Conservation (phyloP, 2,329 filamentous ascomycete species). For the Arthrobotrys iridis region DNA sequence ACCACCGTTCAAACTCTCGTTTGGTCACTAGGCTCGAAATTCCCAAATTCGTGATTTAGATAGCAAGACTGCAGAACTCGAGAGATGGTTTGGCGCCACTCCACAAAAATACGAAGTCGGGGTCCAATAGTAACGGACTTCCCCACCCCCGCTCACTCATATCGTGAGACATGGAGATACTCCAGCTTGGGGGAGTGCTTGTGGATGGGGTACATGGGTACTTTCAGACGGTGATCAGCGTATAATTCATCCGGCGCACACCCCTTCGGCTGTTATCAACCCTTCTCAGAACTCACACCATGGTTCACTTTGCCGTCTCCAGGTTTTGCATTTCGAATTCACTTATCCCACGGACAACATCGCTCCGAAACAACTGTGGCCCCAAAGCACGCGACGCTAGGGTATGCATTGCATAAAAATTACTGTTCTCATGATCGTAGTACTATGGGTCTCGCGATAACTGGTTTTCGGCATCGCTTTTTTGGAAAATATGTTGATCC, state of each 20-base stretch:
- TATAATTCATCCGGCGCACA: slow-evolving; percentile 44
- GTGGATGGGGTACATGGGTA: slow-evolving; percentile 8
- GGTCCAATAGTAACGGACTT: slow-evolving; percentile 20
- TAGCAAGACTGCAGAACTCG: not conserved
- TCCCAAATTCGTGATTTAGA: not conserved
- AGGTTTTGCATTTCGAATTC: slow-evolving; percentile 15
- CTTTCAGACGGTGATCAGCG: slow-evolving; percentile 32
- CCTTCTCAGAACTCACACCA: slow-evolving; percentile 8
- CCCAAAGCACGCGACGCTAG: slow-evolving; percentile 14
- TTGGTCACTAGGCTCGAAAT: not conserved
- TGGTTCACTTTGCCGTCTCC: slow-evolving; percentile 15
- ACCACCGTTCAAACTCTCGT: not conserved
- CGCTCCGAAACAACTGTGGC: slow-evolving; percentile 31
- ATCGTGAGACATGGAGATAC: slow-evolving; percentile 35
- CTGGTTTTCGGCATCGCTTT: slow-evolving; percentile 22
- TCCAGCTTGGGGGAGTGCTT: not conserved
- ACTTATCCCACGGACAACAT: slow-evolving; percentile 29
- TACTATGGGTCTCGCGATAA: slow-evolving; percentile 7
- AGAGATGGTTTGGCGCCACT: slow-evolving; percentile 10
- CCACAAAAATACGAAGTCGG: slow-evolving; percentile 14
- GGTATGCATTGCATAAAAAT: slow-evolving; percentile 32
- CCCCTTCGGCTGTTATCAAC: slow-evolving; percentile 50
- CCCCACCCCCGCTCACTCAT: slow-evolving; percentile 26
- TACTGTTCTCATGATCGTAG: slow-evolving; percentile 40
- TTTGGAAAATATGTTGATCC: slow-evolving; percentile 32